These are phyloP conservation scores for Termitomyces sp. DNA, from an alignment of 768 basidiomycete genomes.

Conservation along the genomic window DNA sequence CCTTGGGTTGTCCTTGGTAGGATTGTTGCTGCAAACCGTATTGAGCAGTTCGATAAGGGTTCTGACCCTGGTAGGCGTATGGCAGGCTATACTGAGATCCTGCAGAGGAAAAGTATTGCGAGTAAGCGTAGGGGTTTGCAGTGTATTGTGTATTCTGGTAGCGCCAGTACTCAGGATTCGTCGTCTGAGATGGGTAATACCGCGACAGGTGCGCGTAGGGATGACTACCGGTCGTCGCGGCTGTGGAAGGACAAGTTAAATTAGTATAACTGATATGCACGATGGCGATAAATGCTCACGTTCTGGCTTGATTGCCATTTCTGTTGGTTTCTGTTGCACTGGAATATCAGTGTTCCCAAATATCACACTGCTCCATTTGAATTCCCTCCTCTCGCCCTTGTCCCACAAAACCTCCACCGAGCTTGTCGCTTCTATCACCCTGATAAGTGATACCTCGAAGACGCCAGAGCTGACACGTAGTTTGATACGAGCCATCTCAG, in stretches of 20 bases:
- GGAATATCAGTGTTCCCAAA: conserved; percentile 70
- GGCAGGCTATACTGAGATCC: conserved; percentile 18
- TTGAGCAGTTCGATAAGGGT: conserved; percentile 17
- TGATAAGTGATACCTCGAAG: conserved; percentile 78
- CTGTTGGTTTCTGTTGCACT: conserved; percentile 68
- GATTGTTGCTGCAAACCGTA: conserved; percentile 31
- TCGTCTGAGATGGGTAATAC: conserved; percentile 18
- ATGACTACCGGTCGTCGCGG: conserved; percentile 13
- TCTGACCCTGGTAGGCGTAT: conserved; percentile 17
- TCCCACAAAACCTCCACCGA: conserved; percentile 84
- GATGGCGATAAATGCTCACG: conserved; percentile 32
- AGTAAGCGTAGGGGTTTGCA: conserved; percentile 21
- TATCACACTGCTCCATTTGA: conserved; percentile 79
- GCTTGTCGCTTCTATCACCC: conserved; percentile 61
- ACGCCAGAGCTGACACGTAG: conserved; percentile 80
- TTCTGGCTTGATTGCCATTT: conserved; percentile 39
- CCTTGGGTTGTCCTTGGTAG: conserved; percentile 20
- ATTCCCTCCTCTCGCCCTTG: conserved; percentile 63
- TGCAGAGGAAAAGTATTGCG: conserved; percentile 20
- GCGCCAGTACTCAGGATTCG: conserved; percentile 33
- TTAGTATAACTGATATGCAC: neutral
- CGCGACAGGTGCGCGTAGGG: conserved; percentile 12
- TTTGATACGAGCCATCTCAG: conserved; percentile 72
- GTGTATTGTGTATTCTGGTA: conserved; percentile 22
- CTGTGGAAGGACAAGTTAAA: conserved; percentile 10